Base-by-base conservation (phyloP, 176 grass and related monocot genomes). In the Ampelocalamus luodianensis region DNA sequence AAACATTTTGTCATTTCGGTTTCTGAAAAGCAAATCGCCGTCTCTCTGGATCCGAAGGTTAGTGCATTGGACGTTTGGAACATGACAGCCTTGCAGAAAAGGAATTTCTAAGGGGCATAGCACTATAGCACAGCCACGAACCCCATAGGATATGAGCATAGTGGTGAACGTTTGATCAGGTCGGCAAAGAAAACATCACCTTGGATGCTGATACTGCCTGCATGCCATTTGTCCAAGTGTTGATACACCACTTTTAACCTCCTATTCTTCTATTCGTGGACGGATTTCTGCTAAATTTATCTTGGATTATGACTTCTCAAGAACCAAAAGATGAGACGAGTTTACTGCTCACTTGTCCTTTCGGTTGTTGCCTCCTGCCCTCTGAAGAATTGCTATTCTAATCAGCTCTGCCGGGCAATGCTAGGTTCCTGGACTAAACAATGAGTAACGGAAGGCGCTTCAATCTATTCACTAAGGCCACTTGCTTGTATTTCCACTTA, bases 91-190 rank as follows among this genome's bases (percentile, higher is more conserved):
- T 67, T 75, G n/a, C 55, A 54, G 29, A 76, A 67, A 64, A 58
- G 5, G 15, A 64, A 9, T 62, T 71, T 79, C 29, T 56, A 60
- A 53, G 42, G 26, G 55, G 54, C 65, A 55, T 34, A 55, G 15
- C 23, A 68, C 48, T 34, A 34, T 34, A 34, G 15, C 23, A 68
- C 48, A 24, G 39, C 68, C 54, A 72, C 17, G 51, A 78, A 65
- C 11, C 56, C 83, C 27, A 71, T 69, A 61, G 65, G 24, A 78
- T 22, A 43, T 58, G 48, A 9, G 37, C 74, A 79, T 69, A 74
- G 78, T 75, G 78, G 38, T 48, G 65, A 79, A 77, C 84, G 59
- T 72, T 69, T 63, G 62, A 81, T 85, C 51, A 36, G 69, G 82
- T 56, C 76, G 42, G 49, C 54, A 9, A 60, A 72, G 13, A 77